Base-by-base conservation (phyloP, 805 yeast genomes). In the Saccharomyces kudriavzevii region DNA sequence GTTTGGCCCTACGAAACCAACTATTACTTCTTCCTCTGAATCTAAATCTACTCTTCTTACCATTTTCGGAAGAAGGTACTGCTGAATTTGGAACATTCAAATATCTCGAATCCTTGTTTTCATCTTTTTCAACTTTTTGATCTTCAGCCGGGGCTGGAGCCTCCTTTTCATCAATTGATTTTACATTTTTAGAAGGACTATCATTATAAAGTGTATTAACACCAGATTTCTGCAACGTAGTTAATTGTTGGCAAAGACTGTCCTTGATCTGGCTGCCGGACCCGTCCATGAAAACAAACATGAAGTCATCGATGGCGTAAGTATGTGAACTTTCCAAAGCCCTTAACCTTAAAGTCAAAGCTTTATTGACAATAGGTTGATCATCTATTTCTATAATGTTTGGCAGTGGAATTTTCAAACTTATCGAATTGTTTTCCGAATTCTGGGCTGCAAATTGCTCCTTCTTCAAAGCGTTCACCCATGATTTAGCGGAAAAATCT, bases 391-490 rank as follows among this genome's bases (percentile, higher is more conserved):
- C 87, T 8, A 85, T 63, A 13, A 92, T 72, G 61, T 85, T 85
- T 35, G 75, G 78, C 26, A 86, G 62, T 0, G 97, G 97, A 3
- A 92, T 80, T 60, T 87, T 86, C 20, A 91, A 74, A 22, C 87
- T 79, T 13, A 89, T 94, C 55, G 84, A 84, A 59, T 84, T 84
- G 13, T 84, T 84, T 25, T 77, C 74, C 1, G 64, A 48, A 66
- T 88, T 87, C 52, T 86, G 77, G 45, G 85, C 77, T 1, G 90
- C 77, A 69, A 92, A 92, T 1, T 89, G 82, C 51, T 85, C 84
- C 61, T 87, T 89, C 58, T 86, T 87, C 47, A 92, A 69, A 9
- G 78, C 71, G 51, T 84, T 82, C 48, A 81, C 84, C 98, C 98
- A 92, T 17, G 84, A 79, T 54, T 87, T 77, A 0, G 97, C 97